Base-by-base conservation (phyloP, 768 basidiomycete genomes). In the Naganishia onofrii region DNA sequence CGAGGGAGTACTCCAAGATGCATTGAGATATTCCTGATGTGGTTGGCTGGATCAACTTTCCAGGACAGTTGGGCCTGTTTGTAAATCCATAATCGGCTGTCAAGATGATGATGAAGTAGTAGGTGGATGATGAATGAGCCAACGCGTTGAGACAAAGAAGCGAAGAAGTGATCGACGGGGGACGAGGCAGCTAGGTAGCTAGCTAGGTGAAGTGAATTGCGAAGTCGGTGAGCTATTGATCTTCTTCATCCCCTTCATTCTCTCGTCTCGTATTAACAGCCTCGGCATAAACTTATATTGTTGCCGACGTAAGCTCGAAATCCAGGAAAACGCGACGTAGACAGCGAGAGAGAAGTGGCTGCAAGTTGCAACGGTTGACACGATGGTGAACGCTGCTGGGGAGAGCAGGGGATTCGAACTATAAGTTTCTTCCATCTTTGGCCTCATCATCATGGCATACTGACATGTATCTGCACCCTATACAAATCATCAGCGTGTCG, bases 401-500 rank as follows among this genome's bases (percentile, higher is more conserved):
- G 63, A 64, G 69, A 70, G 60, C 36, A 48, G 69, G 23, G 69
- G 69, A 29, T 70, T 63, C 36, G 69, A 64, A 28, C 46, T 70
- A 63, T 63, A 63, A 63, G 60, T 63, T 42, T 26, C 23, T 31
- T 38, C 21, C 21, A 42, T 42, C 42, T 7, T 34, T 38, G 5
- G 42, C 42, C 9, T 38, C 15, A 31, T 36, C n/a, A 12, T 21
- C 19, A 55, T 12, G 1, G 12, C 2, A 29, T 26, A 42, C 60
- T 63, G 60, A 63, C 26, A n/a, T 13, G 2, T 23, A 0, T 63
- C 13, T 15, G n/a, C 23, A 23, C n/a, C 60, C 89, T 26, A 26
- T 44, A 63, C 60, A 88, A 91, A 90, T 83, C 91, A 95, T 83
- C 95, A 97, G 86, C 92, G 92, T 80, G 93, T 96, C 63, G 90